Evolutionary conservation across 192 early-diverging fungal genomes (phyloP).

Genomic region (Podila clonocystis): DNA sequence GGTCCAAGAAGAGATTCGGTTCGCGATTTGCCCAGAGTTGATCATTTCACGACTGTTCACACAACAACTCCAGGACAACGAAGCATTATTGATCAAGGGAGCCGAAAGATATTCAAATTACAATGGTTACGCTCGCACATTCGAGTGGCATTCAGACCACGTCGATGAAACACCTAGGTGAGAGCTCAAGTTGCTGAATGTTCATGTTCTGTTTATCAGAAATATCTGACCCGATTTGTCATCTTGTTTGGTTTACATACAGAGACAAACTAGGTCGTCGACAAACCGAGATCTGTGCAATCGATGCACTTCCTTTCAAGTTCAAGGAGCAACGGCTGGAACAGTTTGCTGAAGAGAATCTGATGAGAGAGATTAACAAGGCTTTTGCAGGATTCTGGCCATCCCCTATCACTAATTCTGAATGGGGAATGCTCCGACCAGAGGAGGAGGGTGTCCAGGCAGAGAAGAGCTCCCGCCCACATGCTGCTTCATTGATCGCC

Average conservation of each 20-base stretch:
- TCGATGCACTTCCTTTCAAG: conserved; percentile 39
- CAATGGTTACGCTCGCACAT: conserved; percentile 40
- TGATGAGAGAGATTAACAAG: conserved; percentile 43
- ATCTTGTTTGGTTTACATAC: neutral
- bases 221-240: neutral
- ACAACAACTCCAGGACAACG: conserved; percentile 23
- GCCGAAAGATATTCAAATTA: conserved; percentile 45
- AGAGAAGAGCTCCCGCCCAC: neutral
- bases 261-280: conserved; percentile 37
- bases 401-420: conserved; percentile 34
- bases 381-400: conserved; percentile 35
- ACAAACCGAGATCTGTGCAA: conserved; percentile 48
- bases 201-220: neutral
- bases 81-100: conserved; percentile 39
- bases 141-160: conserved; percentile 45
- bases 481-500: conserved; percentile 10
- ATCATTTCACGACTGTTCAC: conserved; percentile 43
- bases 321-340: conserved; percentile 10
- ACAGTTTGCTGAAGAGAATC: conserved; percentile 14
- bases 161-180: conserved; percentile 35
- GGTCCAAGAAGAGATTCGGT: conserved; percentile 49
- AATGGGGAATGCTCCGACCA: conserved; percentile 33
- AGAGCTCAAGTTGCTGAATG: neutral
- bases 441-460: neutral
- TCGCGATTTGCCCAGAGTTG: conserved; percentile 41